Percentiles rank a stretch among this genome's conserved stretches.
phyloP scores from a whole-genome alignment of 2,329 filamentous ascomycete species.

The Monosporascus sp. region DNA sequence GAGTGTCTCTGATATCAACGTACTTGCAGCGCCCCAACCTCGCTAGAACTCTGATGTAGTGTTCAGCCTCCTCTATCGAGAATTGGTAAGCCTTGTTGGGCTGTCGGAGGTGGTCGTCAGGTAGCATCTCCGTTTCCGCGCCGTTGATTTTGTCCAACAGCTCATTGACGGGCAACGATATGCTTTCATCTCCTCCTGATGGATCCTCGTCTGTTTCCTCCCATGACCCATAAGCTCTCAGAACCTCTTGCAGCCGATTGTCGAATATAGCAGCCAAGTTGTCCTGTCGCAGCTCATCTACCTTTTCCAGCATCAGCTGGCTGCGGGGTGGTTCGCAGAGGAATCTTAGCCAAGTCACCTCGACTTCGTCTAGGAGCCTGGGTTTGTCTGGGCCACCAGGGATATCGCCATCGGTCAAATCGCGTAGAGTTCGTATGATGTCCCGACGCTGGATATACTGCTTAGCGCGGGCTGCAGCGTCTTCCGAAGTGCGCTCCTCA shows the following conservation, averaged over 20 bases:
- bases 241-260: conserved; percentile 21
- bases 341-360: conserved; percentile 22
- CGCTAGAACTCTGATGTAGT: conserved; percentile 10
- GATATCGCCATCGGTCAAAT: neutral
- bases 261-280: conserved; percentile 25
- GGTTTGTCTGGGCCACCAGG: neutral
- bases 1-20: conserved; percentile 7
- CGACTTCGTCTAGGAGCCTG: conserved; percentile 15
- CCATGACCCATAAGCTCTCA: conserved; percentile 13
- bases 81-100: conserved; percentile 26
- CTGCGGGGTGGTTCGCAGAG: conserved; percentile 23
- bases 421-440: conserved; percentile 9
- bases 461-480: too few relatives aligned
- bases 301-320: conserved; percentile 20
- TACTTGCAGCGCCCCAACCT: conserved; percentile 20
- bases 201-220: neutral
- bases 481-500: too few relatives aligned
- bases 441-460: conserved; percentile 10
- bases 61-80: conserved; percentile 16
- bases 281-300: conserved; percentile 14
- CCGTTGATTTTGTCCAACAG: conserved; percentile 23
- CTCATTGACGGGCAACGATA: conserved; percentile 4
- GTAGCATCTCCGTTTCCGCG: conserved; percentile 1
- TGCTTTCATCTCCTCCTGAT: conserved; percentile 1
- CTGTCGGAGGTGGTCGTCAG: conserved; percentile 9